Evolutionary conservation across 2,329 filamentous ascomycete species (phyloP), one percentile per base, ranked within the genome.

Genomic region (Tolypocladium album): DNA sequence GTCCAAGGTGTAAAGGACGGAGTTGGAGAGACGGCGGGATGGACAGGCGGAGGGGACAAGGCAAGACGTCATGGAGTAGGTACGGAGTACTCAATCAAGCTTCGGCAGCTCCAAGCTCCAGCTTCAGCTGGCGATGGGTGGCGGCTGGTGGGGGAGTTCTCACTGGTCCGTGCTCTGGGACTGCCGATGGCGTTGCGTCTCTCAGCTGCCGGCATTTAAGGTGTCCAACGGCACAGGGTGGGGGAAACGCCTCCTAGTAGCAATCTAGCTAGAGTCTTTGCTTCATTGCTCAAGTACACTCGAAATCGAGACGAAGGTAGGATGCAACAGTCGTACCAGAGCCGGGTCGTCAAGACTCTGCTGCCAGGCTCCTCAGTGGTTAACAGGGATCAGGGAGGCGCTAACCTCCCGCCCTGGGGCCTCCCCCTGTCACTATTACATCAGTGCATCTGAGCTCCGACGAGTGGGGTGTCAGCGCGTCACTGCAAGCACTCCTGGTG

Each of bases 61-160:
- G 13, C 50, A n/a, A 36, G 31, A 53, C 50, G 50, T 36, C 50
- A 53, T 53, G 50, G 27, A 22, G 12, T 20, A 55, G 50, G 22
- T 31, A 53, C 36, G 50, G 27, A 22, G 12, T 20, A 55, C 27
- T 45, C 20, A 59, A 59, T 45, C 58, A 56, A 60, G 55, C 53
- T 36, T 39, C 31, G 53, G 58, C 42, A 52, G 47, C 47, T 52
- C 24, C 50, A 55, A 60, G 58, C 59, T 57, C 43, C 55, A 57
- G 22, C 43, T 27, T 43, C 31, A 47, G 52, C 52, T 52, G 47
- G 27, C 9, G 27, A 52, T 31, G 47, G 47, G 47, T 52, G 47
- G 27, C 8, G 5, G 24, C 13, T 27, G 24, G 47, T 20, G 45
- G 24, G 39, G 13, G 45, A 20, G 45, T 24, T 31, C 5, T 6